These are phyloP conservation scores for Kitagawia praeruptora DNA, from an alignment of 129 eudicot species.

Conservation along the genomic window DNA sequence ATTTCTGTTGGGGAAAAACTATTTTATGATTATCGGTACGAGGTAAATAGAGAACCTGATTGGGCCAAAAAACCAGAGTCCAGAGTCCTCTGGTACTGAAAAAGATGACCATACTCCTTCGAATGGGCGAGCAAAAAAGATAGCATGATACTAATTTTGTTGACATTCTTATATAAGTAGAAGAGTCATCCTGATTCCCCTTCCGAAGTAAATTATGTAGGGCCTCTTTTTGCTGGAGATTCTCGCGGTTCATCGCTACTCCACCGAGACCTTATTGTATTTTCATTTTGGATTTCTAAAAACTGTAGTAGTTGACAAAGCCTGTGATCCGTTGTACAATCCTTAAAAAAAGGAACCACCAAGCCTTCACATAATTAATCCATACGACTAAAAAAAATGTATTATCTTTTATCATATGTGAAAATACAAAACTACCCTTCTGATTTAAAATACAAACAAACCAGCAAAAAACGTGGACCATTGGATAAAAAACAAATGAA, in stretches of 20 bases:
- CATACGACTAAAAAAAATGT: no score
- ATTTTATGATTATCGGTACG: slow-evolving; percentile 89
- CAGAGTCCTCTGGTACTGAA: slow-evolving; percentile 65
- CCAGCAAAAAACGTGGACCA: no score
- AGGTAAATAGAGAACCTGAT: slow-evolving; percentile 84
- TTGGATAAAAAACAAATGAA: no score
- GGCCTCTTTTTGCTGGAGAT: slow-evolving; percentile 21
- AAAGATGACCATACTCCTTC: slow-evolving; percentile 70
- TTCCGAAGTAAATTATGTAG: slow-evolving; percentile 11
- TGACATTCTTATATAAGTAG: slow-evolving; percentile 17
- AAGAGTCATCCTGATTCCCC: slow-evolving; percentile 18
- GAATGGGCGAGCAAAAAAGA: slow-evolving; percentile 85
- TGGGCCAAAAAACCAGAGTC: slow-evolving; percentile 99
- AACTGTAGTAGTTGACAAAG: no score
- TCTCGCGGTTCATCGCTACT: slow-evolving; percentile 8
- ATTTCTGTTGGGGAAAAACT: slow-evolving; percentile 85
- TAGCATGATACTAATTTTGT: slow-evolving; percentile 38
- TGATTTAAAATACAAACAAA: no score
- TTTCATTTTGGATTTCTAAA: slow-evolving; percentile 9
- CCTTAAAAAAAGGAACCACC: no score
- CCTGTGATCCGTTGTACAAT: no score
- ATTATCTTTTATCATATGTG: no score
- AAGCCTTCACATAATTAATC: no score
- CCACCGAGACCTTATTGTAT: slow-evolving; percentile 19
- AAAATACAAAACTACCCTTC: no score